Evolutionary conservation across 2,329 filamentous ascomycete genomes (phyloP).

Genomic region (Fusarium brevicatenulatum): DNA sequence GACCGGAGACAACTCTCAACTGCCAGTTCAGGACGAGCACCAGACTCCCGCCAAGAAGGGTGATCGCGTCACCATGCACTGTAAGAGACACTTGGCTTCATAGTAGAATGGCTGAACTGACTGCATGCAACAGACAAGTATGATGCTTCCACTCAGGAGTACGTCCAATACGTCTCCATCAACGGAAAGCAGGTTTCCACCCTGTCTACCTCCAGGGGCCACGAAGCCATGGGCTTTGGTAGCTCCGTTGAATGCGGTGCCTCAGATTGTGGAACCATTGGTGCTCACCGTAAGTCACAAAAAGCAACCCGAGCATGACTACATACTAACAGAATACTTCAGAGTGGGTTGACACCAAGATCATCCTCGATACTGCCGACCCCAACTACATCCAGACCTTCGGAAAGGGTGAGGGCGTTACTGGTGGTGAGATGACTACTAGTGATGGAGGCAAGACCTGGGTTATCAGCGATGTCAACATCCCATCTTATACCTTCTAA

Average conservation of each 20-base stretch:
- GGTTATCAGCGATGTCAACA: conserved; percentile 7
- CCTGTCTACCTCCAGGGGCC: conserved; percentile 56
- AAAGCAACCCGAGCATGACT: accelerated
- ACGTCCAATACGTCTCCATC: conserved; percentile 34
- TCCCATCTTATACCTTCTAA: not conserved
- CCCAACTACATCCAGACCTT: conserved; percentile 33
- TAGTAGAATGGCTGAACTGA: accelerated
- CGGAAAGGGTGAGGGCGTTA: conserved; percentile 30
- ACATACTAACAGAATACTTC: not conserved
- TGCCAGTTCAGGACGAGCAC: conserved; percentile 25
- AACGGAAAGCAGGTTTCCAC: conserved; percentile 49
- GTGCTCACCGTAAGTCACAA: conserved; percentile 29
- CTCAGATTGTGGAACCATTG: conserved; percentile 74
- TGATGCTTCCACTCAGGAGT: conserved; percentile 24
- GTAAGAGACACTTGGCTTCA: not conserved
- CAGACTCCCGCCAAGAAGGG: conserved; percentile 23
- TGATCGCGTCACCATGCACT: conserved; percentile 37
- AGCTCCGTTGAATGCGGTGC: conserved; percentile 70
- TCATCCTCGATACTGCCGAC: conserved; percentile 25
- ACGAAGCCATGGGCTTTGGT: conserved; percentile 54
- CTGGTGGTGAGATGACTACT: conserved; percentile 9
- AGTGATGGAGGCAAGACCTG: conserved; percentile 25
- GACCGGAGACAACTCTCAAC: conserved; percentile 44
- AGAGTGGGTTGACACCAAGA: conserved; percentile 38
- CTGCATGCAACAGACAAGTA: conserved; percentile 17